Conservation (phyloP, 257 asterid species). For the Rehmannia glutinosa region DNA sequence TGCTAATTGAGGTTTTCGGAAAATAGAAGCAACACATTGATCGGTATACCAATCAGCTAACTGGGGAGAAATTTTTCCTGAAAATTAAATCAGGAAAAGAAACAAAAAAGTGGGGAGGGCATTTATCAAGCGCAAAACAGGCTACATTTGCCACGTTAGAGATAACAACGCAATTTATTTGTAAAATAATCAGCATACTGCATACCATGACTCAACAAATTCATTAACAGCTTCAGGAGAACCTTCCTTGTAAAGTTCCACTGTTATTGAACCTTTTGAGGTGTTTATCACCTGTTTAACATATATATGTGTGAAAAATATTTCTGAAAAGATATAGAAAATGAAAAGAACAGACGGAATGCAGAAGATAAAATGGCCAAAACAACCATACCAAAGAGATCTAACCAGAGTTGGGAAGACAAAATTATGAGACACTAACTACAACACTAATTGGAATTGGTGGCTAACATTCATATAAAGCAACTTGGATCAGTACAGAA, state of each 20-base stretch:
- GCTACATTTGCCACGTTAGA: not conserved
- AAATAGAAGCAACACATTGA: constrained; percentile 5
- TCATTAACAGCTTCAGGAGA: constrained; percentile 76
- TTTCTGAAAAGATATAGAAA: not conserved
- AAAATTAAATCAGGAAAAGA: not conserved
- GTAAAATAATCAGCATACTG: not conserved
- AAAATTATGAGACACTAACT: not conserved
- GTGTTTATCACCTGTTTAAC: constrained; percentile 62
- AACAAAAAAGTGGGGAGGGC: not conserved
- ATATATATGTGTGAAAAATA: constrained; percentile 4
- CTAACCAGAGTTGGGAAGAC: not conserved
- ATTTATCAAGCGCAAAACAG: not conserved
- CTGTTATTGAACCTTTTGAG: constrained; percentile 79
- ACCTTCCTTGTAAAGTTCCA: constrained; percentile 87
- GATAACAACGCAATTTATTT: not conserved
- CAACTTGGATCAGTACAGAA: constrained; percentile 3
- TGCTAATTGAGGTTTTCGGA: constrained; percentile 2
- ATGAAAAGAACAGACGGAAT: constrained; percentile 6
- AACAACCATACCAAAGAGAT: not conserved
- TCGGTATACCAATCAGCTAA: constrained; percentile 6
- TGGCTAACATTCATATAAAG: not conserved
- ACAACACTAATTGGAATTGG: not conserved
- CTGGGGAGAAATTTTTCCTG: not conserved
- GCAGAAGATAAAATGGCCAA: constrained; percentile 7
- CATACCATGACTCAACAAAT: constrained; percentile 71